Conservation (phyloP, 139 green algal species). For the Volvox africanus region DNA sequence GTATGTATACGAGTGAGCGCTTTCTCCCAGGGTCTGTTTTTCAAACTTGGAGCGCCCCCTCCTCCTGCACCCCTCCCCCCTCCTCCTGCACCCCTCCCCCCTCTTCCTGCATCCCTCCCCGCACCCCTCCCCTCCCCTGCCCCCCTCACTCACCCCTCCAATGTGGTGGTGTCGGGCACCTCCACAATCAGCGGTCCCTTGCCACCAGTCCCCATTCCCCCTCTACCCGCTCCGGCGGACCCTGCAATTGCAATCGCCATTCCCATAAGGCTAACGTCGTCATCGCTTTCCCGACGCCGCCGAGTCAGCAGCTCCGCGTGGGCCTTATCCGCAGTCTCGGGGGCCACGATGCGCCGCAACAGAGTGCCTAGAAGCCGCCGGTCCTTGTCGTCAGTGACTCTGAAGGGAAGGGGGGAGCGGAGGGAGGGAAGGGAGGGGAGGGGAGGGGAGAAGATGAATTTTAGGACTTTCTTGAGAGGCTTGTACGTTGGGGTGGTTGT, state of each 20-base stretch:
- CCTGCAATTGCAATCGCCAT: background rate
- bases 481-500: too few species aligned
- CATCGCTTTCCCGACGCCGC: background rate
- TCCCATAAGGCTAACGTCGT: background rate
- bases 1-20: too few species aligned
- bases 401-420: background rate
- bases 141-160: slow-evolving; percentile 1
- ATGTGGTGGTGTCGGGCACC: background rate
- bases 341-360: slow-evolving; percentile 61
- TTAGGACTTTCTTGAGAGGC: too few species aligned
- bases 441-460: background rate
- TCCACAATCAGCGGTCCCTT: background rate
- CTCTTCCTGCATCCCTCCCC: background rate
- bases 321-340: slow-evolving; percentile 28
- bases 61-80: too few species aligned
- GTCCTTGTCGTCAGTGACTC: slow-evolving; percentile 82
- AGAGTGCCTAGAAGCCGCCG: slow-evolving; percentile 70
- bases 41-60: too few species aligned
- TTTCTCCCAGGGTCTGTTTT: too few species aligned
- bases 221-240: background rate
- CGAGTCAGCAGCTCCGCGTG: slow-evolving; percentile 19
- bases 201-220: background rate
- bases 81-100: background rate
- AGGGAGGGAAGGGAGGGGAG: background rate
- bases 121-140: background rate